phyloP scores from a whole-genome alignment of 2,329 filamentous ascomycete species.

The Hirsutella thompsonii region DNA sequence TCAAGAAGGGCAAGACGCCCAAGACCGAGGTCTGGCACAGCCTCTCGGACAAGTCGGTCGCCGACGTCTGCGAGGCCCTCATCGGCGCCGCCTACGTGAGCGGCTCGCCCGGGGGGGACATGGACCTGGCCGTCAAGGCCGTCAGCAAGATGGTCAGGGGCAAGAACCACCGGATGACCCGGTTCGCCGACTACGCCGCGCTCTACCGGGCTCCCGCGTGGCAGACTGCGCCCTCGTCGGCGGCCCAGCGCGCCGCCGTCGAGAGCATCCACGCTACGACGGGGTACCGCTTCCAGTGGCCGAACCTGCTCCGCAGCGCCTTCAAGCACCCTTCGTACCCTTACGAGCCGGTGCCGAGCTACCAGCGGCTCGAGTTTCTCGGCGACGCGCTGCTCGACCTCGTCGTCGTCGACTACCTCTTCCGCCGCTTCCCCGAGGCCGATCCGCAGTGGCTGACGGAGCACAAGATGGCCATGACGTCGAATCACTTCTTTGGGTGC shows the following conservation, averaged over 20 bases:
- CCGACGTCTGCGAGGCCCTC: conserved; percentile 87
- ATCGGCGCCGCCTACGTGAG: conserved; percentile 72
- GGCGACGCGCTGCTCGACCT: conserved; percentile 84
- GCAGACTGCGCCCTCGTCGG: conserved; percentile 49
- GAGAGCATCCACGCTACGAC: conserved; percentile 45
- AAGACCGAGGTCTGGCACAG: conserved; percentile 39
- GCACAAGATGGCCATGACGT: conserved; percentile 99
- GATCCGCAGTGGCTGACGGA: conserved; percentile 97
- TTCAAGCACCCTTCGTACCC: conserved; percentile 83
- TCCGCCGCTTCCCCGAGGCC: conserved; percentile 58
- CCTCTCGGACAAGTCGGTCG: conserved; percentile 79
- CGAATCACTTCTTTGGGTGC: conserved; percentile 83
- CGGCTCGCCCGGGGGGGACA: conserved; percentile 21
- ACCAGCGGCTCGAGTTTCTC: conserved; percentile 85
- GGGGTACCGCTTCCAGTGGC: conserved; percentile 56
- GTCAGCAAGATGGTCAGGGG: conserved; percentile 60
- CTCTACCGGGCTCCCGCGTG: conserved; percentile 60
- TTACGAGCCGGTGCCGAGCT: conserved; percentile 70
- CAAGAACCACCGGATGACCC: conserved; percentile 53
- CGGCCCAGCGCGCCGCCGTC: conserved; percentile 56
- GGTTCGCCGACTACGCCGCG: conserved; percentile 60
- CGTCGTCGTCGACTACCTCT: conserved; percentile 73
- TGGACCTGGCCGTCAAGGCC: conserved; percentile 46
- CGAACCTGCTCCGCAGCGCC: conserved; percentile 66
- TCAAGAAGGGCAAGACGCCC: conserved; percentile 58